These are phyloP conservation scores for Chloris gayana DNA, from an alignment of 176 grass and related monocot genomes.

Conservation along the genomic window DNA sequence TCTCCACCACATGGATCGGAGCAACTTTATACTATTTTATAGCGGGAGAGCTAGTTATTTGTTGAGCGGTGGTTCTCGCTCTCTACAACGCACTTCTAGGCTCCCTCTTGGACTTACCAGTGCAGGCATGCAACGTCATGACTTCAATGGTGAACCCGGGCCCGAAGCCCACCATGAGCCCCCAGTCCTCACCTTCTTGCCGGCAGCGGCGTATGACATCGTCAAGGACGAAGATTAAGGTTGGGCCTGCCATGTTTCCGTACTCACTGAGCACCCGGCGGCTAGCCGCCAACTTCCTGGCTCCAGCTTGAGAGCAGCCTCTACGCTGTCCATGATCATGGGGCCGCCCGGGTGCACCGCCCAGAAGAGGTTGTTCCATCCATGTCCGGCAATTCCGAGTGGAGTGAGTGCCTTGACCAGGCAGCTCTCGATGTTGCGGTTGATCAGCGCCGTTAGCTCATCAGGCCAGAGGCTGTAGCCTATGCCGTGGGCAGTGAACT, in stretches of 20 bases:
- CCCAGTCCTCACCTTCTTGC: background rate
- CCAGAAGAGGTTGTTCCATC: constrained; percentile 62
- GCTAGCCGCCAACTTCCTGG: constrained; percentile 44
- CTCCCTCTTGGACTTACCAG: background rate
- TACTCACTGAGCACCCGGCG: constrained; percentile 49
- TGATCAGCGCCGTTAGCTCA: constrained; percentile 33
- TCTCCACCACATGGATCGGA: too few relatives aligned
- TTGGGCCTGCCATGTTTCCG: constrained; percentile 46
- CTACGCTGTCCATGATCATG: constrained; percentile 30
- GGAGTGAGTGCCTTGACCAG: constrained; percentile 34
- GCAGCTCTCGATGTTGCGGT: constrained; percentile 48
- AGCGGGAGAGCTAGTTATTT: too few relatives aligned
- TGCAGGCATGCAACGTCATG: background rate
- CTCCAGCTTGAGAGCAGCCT: constrained; percentile 35
- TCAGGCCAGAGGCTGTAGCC: background rate
- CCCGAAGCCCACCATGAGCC: background rate
- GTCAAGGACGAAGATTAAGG: background rate
- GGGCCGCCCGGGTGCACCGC: constrained; percentile 44
- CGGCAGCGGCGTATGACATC: background rate
- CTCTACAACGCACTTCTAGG: too few relatives aligned
- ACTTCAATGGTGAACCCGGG: constrained; percentile 12
- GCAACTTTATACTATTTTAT: too few relatives aligned
- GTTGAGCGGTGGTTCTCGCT: too few relatives aligned
- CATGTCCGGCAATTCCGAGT: background rate
- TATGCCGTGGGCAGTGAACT: background rate